Evolutionary conservation across 768 basidiomycete species (phyloP).

Genomic region (Boletus sp.): DNA sequence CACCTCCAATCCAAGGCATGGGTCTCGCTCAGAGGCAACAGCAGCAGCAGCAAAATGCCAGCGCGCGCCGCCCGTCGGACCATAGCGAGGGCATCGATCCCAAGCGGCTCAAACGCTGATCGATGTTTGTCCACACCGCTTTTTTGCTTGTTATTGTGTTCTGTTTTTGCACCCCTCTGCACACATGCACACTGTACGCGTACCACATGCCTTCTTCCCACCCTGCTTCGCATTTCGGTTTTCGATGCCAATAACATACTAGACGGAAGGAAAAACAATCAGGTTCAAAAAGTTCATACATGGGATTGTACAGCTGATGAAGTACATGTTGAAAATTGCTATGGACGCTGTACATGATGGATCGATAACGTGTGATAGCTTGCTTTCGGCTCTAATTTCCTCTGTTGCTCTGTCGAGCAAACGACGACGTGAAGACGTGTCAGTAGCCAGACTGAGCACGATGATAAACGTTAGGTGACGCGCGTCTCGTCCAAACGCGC

Average conservation of each 20-base stretch:
- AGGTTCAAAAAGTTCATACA: background rate
- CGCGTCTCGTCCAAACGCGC: conserved; percentile 38
- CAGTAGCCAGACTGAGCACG: conserved; percentile 1
- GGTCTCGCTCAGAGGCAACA: conserved; percentile 39
- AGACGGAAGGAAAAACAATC: background rate
- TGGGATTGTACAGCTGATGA: background rate
- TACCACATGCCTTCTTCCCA: background rate
- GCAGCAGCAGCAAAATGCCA: conserved; percentile 21
- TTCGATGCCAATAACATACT: background rate
- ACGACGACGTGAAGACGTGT: background rate
- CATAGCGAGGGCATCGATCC: conserved; percentile 15
- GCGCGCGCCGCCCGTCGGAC: conserved; percentile 29
- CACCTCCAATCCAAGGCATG: conserved; percentile 35
- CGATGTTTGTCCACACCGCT: background rate
- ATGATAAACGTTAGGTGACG: conserved; percentile 4
- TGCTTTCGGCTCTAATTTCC: no score
- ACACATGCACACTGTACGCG: background rate
- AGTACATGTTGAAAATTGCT: conserved; percentile 1
- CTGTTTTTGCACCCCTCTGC: background rate
- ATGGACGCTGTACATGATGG: background rate
- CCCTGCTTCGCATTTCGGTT: background rate
- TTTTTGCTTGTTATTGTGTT: background rate
- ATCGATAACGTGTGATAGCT: background rate
- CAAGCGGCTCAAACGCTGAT: conserved; percentile 44
- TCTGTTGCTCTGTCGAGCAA: no score